Evolutionary conservation across 768 basidiomycete species (phyloP).

Genomic region (Lactifluus piperatus): DNA sequence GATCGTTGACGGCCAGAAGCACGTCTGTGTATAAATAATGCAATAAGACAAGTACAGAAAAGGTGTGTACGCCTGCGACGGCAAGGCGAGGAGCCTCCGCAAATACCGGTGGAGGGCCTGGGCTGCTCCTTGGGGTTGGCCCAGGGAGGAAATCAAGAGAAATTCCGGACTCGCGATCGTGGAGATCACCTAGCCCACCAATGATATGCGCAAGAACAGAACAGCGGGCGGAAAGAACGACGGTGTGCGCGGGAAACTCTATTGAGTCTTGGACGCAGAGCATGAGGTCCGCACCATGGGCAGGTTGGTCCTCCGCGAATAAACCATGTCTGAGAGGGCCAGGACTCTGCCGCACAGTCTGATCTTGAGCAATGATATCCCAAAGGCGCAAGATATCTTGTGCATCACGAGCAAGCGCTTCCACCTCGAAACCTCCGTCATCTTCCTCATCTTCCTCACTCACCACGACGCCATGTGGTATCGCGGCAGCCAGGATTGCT

Average conservation of each 20-base stretch:
- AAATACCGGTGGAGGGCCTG: conserved; percentile 11
- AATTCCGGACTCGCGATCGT: conserved; percentile 21
- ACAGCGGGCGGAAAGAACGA: conserved; percentile 57
- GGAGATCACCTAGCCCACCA: conserved; percentile 22
- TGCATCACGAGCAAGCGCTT: conserved; percentile 30
- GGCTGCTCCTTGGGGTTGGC: background rate
- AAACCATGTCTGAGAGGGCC: conserved; percentile 2
- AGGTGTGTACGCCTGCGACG: conserved; percentile 49
- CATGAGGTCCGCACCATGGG: conserved; percentile 56
- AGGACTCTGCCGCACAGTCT: conserved; percentile 1
- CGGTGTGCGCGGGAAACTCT: conserved; percentile 52
- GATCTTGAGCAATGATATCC: conserved; percentile 14
- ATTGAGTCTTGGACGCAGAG: conserved; percentile 36
- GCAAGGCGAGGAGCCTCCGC: conserved; percentile 26
- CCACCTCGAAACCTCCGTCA: conserved; percentile 20
- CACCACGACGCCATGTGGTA: background rate
- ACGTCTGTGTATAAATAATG: conserved; percentile 87
- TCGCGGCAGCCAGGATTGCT: background rate
- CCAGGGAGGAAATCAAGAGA: conserved; percentile 27
- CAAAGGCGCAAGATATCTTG: conserved; percentile 25
- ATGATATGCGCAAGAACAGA: conserved; percentile 38
- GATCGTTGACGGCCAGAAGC: conserved; percentile 78
- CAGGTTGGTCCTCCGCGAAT: conserved; percentile 13
- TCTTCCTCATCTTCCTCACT: conserved; percentile 22
- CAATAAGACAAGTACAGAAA: conserved; percentile 67